Base-by-base conservation (phyloP, 306 rosid species). In the Argentina anserina region DNA sequence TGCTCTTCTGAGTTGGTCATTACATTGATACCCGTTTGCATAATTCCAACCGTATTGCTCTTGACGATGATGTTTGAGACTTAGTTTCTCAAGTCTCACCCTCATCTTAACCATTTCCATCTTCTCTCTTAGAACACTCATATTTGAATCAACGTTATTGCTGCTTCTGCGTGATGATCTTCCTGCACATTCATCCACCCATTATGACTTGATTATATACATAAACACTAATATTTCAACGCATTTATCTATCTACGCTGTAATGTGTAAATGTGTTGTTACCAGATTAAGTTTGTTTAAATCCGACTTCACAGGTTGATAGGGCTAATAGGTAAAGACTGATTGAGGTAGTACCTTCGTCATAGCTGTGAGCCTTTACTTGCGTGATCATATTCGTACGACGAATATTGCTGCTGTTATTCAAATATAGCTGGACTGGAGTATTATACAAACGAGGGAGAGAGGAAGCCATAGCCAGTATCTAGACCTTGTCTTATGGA, bases 1-100 rank as follows among this genome's bases (percentile, higher is more conserved):
- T 11, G 14, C 15, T 2, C 75, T 63, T 59, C 78, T 72, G 28
- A 15, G 23, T 52, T 72, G 60, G 43, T 76, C 59, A 18, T n/a
- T 6, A 49, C 20, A 10, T 64, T 78, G 28, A 68, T 65, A 63
- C 31, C 62, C 6, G 11, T 40, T 20, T 5, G 52, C 47, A 74
- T 87, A 80, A 59, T 89, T 85, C 95, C 95, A 87, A 21, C 91
- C 91, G 56, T 73, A 61, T 37, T 77, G 10, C 7, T 39, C 21
- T 47, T 17, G n/a, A 47, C 21, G 53, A 4, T 17, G 23, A 47
- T 47, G 21, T 47, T 50, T 70, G 28, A 81, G 52, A 9, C 79
- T 81, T 65, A 84, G 71, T 66, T 84, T 85, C 72, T 89, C 87
- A 14, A 89, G 72, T 64, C 52, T 80, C 75, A 85, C 95, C 80